Percentiles rank a stretch among this genome's conserved stretches.
These are phyloP conservation scores for Macrolepiota fuliginosa DNA, from an alignment of 768 basidiomycete genomes.

Conservation along the genomic window DNA sequence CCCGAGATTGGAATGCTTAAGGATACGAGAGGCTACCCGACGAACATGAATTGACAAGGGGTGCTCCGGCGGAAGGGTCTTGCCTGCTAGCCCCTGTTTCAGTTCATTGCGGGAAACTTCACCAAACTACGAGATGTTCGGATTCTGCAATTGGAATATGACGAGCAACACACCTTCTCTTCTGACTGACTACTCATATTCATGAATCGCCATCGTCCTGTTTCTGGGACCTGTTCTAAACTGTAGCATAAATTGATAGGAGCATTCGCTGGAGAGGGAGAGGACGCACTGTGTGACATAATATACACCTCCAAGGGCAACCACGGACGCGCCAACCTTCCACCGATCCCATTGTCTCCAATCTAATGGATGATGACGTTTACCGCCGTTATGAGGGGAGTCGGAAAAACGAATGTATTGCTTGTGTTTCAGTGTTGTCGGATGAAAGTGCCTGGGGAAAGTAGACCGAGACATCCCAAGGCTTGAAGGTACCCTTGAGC, in stretches of 20 bases:
- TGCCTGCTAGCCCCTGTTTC: conserved; percentile 46
- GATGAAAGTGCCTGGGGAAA: not conserved
- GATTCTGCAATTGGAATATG: not conserved
- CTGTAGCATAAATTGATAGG: conserved; percentile 35
- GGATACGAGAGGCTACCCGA: conserved; percentile 63
- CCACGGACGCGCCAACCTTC: conserved; percentile 5
- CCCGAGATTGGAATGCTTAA: conserved; percentile 73
- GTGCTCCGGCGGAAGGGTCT: conserved; percentile 66
- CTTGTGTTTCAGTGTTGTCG: not conserved
- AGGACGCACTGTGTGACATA: conserved; percentile 33
- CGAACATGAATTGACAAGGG: conserved; percentile 66
- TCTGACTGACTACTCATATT: conserved; percentile 62
- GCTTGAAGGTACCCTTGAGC: not conserved
- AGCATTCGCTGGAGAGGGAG: not conserved
- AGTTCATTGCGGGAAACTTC: conserved; percentile 39
- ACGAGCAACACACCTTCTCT: conserved; percentile 38
- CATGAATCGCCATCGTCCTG: conserved; percentile 89
- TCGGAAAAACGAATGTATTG: conserved; percentile 13
- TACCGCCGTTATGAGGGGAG: not conserved
- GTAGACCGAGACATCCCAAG: no score
- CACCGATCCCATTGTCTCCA: conserved; percentile 6
- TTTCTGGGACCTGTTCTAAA: conserved; percentile 82
- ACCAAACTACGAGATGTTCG: conserved; percentile 33
- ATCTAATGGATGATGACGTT: not conserved
- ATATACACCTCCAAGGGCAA: conserved; percentile 22